Evolutionary conservation across 2,329 filamentous ascomycete species (phyloP), one percentile per base, ranked within the genome.

Genomic region (Drechslerella dactyloides): DNA sequence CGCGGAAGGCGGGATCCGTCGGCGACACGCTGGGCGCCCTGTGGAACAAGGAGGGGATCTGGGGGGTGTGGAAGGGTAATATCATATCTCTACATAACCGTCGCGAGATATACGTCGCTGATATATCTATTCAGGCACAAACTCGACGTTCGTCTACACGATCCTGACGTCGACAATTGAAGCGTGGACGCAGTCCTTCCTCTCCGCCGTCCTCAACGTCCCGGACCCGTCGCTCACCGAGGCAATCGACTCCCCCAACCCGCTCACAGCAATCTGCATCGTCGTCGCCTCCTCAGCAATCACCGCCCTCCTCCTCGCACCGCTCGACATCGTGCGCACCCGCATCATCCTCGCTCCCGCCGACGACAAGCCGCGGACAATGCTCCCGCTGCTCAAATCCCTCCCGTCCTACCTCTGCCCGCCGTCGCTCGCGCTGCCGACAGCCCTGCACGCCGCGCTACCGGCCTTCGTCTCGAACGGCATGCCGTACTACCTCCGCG

Each of bases 81-180:
- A 19, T 15, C 30, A 17, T 24, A 17, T 7, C 17, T n/a, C 19
- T 4, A 27, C 27, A 40, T 1, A 51, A 3, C 2, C 19, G 10
- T n/a, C n/a, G n/a, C n/a, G n/a, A n/a, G n/a, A n/a, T n/a, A n/a
- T n/a, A n/a, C n/a, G n/a, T n/a, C n/a, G 11, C 24, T 52, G 21
- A 44, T 44, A 53, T 62, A 5, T 10, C 17, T 1, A 37, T 10
- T 23, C 35, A 76, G 85, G 89, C 7, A 91, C 92, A 40, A 97
- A 97, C 78, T 87, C 90, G 13, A 96, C 92, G 0, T 99, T 97
- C 77, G 83, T 97, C 55, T 96, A 97, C 81, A 90, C 88, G 0
- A 86, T 97, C 52, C 84, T 97, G 17, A 86, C 93, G 73, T 91
- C 91, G 10, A 89, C 96, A 6, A 82, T 96, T 30, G 94, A 97